These are phyloP conservation scores for Botryococcus braunii DNA, from an alignment of 163 green algal genomes.

Conservation along the genomic window DNA sequence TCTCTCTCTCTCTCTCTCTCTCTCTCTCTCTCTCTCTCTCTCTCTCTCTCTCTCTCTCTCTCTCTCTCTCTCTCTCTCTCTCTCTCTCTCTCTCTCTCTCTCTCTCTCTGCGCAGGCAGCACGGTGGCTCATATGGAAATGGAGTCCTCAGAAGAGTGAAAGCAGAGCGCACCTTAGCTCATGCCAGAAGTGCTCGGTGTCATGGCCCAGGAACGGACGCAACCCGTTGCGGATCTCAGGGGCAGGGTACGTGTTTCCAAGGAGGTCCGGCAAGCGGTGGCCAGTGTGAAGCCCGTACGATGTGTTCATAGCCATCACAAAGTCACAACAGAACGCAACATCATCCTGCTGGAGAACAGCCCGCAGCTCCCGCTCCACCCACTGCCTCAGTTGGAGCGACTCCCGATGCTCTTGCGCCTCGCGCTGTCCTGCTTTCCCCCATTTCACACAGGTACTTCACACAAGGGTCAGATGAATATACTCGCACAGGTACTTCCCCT, in stretches of 20 bases:
- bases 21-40: no score
- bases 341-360: conserved; percentile 24
- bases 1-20: no score
- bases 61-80: no score
- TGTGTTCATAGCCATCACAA: conserved; percentile 24
- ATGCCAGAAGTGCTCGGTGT: conserved; percentile 34
- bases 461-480: no score
- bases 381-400: conserved; percentile 12
- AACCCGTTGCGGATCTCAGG: conserved; percentile 6
- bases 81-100: no score
- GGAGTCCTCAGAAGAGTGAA: not conserved
- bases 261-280: not conserved
- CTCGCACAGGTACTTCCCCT: no score
- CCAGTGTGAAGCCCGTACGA: conserved; percentile 10
- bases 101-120: no score
- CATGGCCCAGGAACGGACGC: conserved; percentile 26
- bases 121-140: not conserved
- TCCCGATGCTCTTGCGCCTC: not conserved
- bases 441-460: no score
- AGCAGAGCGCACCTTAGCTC: conserved; percentile 23
- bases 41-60: no score
- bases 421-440: no score
- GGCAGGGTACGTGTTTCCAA: not conserved
- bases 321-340: conserved; percentile 19
- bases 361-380: conserved; percentile 29